Base-by-base conservation (phyloP, 306 rosid species). In the Ceratonia siliqua region DNA sequence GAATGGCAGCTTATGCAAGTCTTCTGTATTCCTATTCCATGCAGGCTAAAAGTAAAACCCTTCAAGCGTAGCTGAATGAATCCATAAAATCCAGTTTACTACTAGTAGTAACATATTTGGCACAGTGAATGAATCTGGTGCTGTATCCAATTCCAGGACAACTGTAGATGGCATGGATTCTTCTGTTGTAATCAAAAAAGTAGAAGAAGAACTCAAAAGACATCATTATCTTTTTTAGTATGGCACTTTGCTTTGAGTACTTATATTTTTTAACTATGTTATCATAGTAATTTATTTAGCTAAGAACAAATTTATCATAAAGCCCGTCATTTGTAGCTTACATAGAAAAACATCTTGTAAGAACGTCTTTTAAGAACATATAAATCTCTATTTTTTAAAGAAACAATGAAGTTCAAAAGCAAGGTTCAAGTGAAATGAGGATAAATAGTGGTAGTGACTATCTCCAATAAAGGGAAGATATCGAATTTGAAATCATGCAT, bases 171-270 rank as follows among this genome's bases (percentile, higher is more conserved):
- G 46, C 78, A 64, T 78, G 80, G 89, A 89, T 73, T 83, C 90
- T 73, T 81, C 86, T 5, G 78, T 79, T 8, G 91, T 89, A 73
- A 83, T 86, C 72, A 86, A 76, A 86, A 92, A 89, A 78, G 84
- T 89, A 62, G 97, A 92, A 80, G 97, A 86, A 76, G 97, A 92
- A 77, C 91, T 92, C 76, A 83, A 85, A 62, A 89, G 89, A 85
- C 93, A 90, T 22, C 96, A 92, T 82, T 88, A 90, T 72, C 75
- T 92, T 30, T 89, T 89, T 62, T 91, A 92, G 97, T 96, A 88
- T n/a, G 70, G 83, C 56, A 68, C 62, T 30, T n/a, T n/a, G n/a
- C n/a, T n/a, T n/a, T n/a, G n/a, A n/a, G n/a, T n/a, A n/a, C n/a
- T n/a, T n/a, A n/a, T n/a, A n/a, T n/a, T n/a, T n/a, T n/a, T 17